Evolutionary conservation across 192 early-diverging fungal species (phyloP).

Genomic region (Paraglomus brasilianum): DNA sequence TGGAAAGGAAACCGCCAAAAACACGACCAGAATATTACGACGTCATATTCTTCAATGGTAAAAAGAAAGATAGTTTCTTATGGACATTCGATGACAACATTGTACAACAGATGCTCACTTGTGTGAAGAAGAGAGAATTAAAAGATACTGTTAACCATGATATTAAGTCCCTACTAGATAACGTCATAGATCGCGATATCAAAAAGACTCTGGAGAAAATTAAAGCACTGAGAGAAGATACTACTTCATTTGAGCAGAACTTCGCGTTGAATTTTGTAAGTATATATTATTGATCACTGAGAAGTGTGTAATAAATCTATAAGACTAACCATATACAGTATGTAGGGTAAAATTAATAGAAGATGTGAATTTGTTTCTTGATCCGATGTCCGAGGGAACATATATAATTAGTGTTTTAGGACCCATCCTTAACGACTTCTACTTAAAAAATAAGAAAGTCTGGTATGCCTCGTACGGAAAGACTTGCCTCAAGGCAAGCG

Average conservation of each 20-base stretch:
- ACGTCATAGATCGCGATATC: conserved; percentile 5
- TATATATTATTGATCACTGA: conserved; percentile 16
- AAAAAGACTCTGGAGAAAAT: conserved; percentile 8
- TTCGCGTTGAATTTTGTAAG: conserved; percentile 19
- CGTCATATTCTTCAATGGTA: conserved; percentile 26
- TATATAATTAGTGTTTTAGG: conserved; percentile 7
- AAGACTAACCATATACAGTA: conserved; percentile 4
- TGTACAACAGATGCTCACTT: neutral
- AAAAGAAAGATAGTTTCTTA: conserved; percentile 22
- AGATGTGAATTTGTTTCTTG: conserved; percentile 4
- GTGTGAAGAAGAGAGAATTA: conserved; percentile 1
- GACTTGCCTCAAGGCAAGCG: conserved; percentile 21
- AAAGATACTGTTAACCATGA: conserved; percentile 18
- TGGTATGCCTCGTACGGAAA: conserved; percentile 11
- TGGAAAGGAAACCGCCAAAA: conserved; percentile 14
- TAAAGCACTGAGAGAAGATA: neutral
- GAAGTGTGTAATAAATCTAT: no score
- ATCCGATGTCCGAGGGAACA: conserved; percentile 11
- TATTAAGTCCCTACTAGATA: conserved; percentile 10
- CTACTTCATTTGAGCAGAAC: neutral
- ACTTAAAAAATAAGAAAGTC: conserved; percentile 19
- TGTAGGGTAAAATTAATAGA: conserved; percentile 24
- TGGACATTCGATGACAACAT: conserved; percentile 22
- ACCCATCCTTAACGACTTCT: conserved; percentile 15
- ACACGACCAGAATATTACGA: neutral